Evolutionary conservation across 306 rosid genomes (phyloP).

Genomic region (Dryas octopetala): DNA sequence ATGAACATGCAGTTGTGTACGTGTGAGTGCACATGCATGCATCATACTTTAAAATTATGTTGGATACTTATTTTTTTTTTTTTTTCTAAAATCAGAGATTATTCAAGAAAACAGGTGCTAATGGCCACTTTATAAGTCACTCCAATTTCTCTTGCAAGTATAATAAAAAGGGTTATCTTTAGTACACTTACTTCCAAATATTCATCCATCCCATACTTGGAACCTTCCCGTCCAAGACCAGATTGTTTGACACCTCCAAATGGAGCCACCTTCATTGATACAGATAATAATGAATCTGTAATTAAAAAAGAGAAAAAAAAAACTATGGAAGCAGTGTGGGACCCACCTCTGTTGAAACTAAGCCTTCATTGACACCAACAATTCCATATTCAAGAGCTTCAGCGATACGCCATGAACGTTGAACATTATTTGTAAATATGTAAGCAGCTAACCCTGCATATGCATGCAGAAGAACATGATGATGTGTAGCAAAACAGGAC

Average conservation of each 20-base stretch:
- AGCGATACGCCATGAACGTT: constrained; percentile 92
- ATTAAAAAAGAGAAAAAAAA: neutral
- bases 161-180: neutral
- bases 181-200: constrained; percentile 70
- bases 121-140: neutral
- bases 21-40: too few relatives aligned
- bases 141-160: neutral
- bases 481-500: constrained; percentile 3
- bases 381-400: constrained; percentile 97
- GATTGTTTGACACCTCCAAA: constrained; percentile 97
- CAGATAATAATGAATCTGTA: constrained; percentile 12
- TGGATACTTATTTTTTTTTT: too few relatives aligned
- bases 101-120: neutral
- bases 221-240: constrained; percentile 98
- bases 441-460: constrained; percentile 88
- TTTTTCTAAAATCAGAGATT: too few relatives aligned
- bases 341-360: constrained; percentile 88
- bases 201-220: constrained; percentile 96
- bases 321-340: constrained; percentile 21
- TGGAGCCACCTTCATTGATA: constrained; percentile 83
- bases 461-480: constrained; percentile 8
- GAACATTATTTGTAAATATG: constrained; percentile 77
- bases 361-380: constrained; percentile 93
- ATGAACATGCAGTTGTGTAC: too few relatives aligned
- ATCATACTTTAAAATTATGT: too few relatives aligned